Conservation (phyloP, 2,329 filamentous ascomycete species). For the Pseudocercospora fuligena region DNA sequence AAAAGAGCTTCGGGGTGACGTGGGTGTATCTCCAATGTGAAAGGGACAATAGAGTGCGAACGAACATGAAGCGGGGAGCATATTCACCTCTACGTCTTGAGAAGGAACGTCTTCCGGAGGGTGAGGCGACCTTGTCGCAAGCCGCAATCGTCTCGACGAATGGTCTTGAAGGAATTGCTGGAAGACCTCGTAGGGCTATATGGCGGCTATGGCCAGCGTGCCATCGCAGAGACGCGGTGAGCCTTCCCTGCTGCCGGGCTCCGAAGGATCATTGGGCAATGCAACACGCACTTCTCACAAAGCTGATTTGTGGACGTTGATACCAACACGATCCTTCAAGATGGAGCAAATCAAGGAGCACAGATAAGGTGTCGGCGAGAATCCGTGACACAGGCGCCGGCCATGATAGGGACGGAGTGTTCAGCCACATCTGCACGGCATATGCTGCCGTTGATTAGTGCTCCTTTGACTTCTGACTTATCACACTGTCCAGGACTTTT, state of each 20-base stretch:
- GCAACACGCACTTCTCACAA: not conserved
- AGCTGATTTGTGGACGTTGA: not conserved
- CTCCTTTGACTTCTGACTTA: constrained; percentile 1
- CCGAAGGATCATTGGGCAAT: not conserved
- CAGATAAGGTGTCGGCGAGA: constrained; percentile 5
- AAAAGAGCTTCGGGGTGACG: not conserved
- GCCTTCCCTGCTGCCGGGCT: not conserved
- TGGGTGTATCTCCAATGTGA: not conserved
- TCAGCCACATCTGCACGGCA: constrained; percentile 1
- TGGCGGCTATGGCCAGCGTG: not conserved
- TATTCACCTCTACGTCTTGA: not conserved
- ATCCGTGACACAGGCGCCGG: not conserved
- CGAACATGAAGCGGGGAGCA: not conserved
- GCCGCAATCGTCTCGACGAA: too few relatives aligned
- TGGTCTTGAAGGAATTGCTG: too few relatives aligned
- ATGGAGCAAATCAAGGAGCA: constrained; percentile 1
- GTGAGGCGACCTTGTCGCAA: not conserved
- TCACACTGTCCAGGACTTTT: not conserved
- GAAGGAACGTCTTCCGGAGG: not conserved
- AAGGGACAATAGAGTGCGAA: not conserved
- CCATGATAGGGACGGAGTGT: not conserved
- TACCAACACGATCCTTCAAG: not conserved
- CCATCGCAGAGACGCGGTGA: not conserved
- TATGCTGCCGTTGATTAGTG: not conserved
- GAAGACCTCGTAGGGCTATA: not conserved